Evolutionary conservation across 163 green algal species (phyloP), one percentile per base, ranked within the genome.

Genomic region (Trebouxiophyceae sp.): DNA sequence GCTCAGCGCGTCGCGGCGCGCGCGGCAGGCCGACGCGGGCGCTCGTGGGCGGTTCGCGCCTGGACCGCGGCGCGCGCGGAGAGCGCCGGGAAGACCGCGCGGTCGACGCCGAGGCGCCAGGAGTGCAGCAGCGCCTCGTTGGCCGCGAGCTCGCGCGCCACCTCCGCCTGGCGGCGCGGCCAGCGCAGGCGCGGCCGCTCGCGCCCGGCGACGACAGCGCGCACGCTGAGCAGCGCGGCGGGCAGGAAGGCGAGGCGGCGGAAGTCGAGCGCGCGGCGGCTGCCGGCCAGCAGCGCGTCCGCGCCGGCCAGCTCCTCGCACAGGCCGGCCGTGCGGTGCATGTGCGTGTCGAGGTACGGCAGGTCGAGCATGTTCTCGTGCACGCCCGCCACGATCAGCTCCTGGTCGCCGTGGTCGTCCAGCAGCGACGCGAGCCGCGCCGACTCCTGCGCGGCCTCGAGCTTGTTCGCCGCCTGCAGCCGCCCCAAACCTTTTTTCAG

Each of bases 351-450:
- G 33, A 87, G 71, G 77, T 81, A 88, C n/a, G 79, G 76, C 63
- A 86, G 47, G 2, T 64, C 34, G 16, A 50, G 39, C 8, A 16
- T 50, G 39, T 89, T 89, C 69, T 96, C 86, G 47, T 89, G 81
- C 32, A 92, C 27, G 16, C 86, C 86, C n/a, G 59, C 65, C 3
- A 86, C 31, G 23, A 96, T 75, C 62, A 95, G 76, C 39, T 92
- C 83, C 54, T 82, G 45, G 70, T 95, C 89, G 1, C 87, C 87
- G 73, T 93, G 90, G 68, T 87, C 81, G 44, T 81, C 59, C 70
- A 95, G 62, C 54, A 65, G 60, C 60, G 61, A 60, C 45, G 82
- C 84, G 26, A 87, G 72, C 50, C 75, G 72, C 23, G 60, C 31
- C 33, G 47, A 27, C 12, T 63, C 56, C 8, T 33, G 5, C 5